Evolutionary conservation across 176 grass and related monocot genomes (phyloP), one percentile per base, ranked within the genome.

Genomic region (Carex cristatella): DNA sequence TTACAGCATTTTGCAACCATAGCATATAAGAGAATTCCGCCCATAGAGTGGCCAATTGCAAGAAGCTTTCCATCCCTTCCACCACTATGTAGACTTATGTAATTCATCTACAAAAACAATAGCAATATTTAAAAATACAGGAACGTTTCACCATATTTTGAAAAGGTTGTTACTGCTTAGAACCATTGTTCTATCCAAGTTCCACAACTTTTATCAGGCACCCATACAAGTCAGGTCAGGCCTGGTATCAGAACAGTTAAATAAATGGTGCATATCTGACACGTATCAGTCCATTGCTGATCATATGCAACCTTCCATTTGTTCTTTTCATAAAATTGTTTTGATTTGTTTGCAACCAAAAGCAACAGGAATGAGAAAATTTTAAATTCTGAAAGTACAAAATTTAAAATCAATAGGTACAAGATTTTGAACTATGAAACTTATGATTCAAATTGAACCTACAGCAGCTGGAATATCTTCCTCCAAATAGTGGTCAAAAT

Each of bases 21-120:
- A 23, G 95, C 90, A 90, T 94, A 94, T 81, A 98, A 83, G 55
- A 94, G 88, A 68, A 94, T 93, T 82, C 95, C 95, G 44, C 92
- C 95, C 92, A 98, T 98, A 27, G 95, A 98, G 86, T 94, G 92
- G 56, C 95, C 95, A 94, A 93, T 98, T 38, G 92, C 89, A 64
- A 98, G 88, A 79, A 98, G 87, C 79, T 94, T 98, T 37, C 91
- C 95, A 87, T 98, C 95, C 81, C 84, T 94, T 58, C 66, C 79
- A 38, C 87, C 1, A 69, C 82, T 89, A 59, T 98, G 93, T 77
- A 89, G 81, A 81, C 81, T 93, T 88, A 98, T 98, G 85, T 98
- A 98, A 86, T 86, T 86, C 87, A 98, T 95, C 95, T 93, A 79
- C 86, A 85, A 23, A 81, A 65, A 62, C 14, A 74, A 84, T 80